Base-by-base conservation (phyloP, 73 alveolate genomes). In the Tetrahymena borealis region DNA sequence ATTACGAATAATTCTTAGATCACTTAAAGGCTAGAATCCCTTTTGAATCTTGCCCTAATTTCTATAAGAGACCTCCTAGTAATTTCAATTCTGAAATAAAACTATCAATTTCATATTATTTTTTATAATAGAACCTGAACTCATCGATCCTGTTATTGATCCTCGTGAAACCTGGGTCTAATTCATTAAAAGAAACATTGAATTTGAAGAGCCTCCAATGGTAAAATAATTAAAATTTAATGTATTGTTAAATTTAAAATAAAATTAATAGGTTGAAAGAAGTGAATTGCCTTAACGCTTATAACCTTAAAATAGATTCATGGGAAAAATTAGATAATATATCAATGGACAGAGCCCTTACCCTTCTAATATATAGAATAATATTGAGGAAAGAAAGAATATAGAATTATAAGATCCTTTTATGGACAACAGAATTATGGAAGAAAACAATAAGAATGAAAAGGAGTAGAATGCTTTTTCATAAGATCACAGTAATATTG, bases 161-260 rank as follows among this genome's bases (percentile, higher is more conserved):
- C 95, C 95, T 40, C 90, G 95, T 39, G 95, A 93, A 93, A 39
- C 93, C 12, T 93, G 95, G 95, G 37, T 41, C 24, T 38, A 93
- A 32, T 79, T 93, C 91, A 15, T 93, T 3, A 93, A 93, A 24
- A 93, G 95, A 93, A 85, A 79, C 7, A 85, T 85, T 40, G 91
- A 93, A 90, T 93, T 93, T 40, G 95, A 85, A 38, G 93, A 91
- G 31, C 95, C 95, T 11, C 95, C 95, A 13, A 33, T 93, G 20
- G 85, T 60, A 60, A 60, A 7, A 3, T 60, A 60, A 15, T 2
- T 9, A 60, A 20, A 15, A n/a, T 20, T 24, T 24, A 20, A 20
- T 13, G 35, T 0, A 15, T 60, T 60, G n/a, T 9, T 60, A 18
- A 2, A 60, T 4, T 60, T 60, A 10, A 13, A 18, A 6, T 60